Evolutionary conservation across 306 rosid genomes (phyloP), one percentile per base, ranked within the genome.

Genomic region (barrel medic (Medicago truncatula)): DNA sequence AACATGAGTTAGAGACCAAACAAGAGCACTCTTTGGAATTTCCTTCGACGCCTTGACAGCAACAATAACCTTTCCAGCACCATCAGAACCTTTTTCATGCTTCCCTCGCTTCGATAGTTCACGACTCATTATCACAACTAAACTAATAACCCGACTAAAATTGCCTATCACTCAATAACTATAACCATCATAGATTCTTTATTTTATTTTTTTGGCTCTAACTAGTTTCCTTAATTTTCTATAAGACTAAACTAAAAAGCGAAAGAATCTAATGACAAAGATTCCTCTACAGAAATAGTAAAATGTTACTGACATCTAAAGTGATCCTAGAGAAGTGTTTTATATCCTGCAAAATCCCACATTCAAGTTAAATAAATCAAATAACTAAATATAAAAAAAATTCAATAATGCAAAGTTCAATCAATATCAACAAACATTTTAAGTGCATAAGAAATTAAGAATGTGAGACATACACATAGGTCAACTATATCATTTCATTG

Each of bases 1-100:
- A 82, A 96, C 97, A 88, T 92, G 98, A 80, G 98, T 96, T 78
- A 96, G 81, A 28, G 99, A 94, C 99, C 99, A 96, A 41, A 96
- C 93, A 64, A 96, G 86, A 75, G 99, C 99, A 73, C 87, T 88
- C 84, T 90, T 92, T 12, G 99, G 97, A 83, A 96, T 83, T 76
- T 96, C 99, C 81, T 92, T 92, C 9, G 94, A 85, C 12, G 97
- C 97, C 90, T 90, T 96, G 15, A 96, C 99, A 1, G 98, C 98
- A 66, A 96, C 99, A 68, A 96, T 90, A 71, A 96, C 98, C 87
- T 90, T 90, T 89, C 86, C 93, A 46, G 89, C 88, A 34, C 70
- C 93, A 84, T 90, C 92, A 0, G 87, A 90, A 82, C 88, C 86
- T 52, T 83, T 92, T 83, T 96, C 96, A 69, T 79, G 89, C 90